Conservation (phyloP, 495 filamentous ascomycete genomes). For the Lichina pygmaea region DNA sequence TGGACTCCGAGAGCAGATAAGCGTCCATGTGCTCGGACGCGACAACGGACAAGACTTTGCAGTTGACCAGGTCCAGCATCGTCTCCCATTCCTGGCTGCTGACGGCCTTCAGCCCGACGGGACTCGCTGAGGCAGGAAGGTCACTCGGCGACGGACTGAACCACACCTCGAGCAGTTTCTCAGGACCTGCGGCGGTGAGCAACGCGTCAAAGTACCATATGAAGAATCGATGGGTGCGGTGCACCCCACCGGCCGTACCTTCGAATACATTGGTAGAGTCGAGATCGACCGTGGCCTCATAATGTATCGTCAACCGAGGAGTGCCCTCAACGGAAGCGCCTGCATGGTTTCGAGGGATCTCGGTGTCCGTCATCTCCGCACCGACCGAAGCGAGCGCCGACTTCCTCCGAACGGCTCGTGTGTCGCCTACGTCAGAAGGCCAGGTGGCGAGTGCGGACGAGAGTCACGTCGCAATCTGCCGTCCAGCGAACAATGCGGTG, state of each 20-base stretch:
- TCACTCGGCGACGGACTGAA: conserved; percentile 57
- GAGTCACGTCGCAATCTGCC: conserved; percentile 34
- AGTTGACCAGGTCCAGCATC: conserved; percentile 94
- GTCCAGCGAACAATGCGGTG: conserved; percentile 77
- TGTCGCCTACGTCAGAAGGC: conserved; percentile 9
- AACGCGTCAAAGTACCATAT: not conserved
- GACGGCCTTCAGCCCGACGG: conserved; percentile 68
- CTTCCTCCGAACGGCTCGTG: not conserved
- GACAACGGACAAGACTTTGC: conserved; percentile 87
- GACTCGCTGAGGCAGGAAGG: conserved; percentile 40
- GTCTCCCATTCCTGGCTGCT: conserved; percentile 67
- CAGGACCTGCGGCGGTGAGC: conserved; percentile 33
- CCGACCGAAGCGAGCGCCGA: not conserved
- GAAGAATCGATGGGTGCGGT: no score
- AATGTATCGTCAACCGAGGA: conserved; percentile 84
- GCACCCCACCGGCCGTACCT: conserved; percentile 21
- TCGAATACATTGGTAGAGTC: conserved; percentile 96
- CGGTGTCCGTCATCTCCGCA: conserved; percentile 57
- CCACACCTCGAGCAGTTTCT: conserved; percentile 98
- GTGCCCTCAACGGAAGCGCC: conserved; percentile 57
- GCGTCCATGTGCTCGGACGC: conserved; percentile 91
- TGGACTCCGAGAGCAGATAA: conserved; percentile 93
- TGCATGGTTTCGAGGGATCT: conserved; percentile 54
- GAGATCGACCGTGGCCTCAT: conserved; percentile 76
- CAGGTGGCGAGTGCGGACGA: conserved; percentile 13